Percentiles rank a stretch among this genome's conserved stretches.
phyloP scores from a whole-genome alignment of 2,329 filamentous ascomycete genomes.

The Fusarium agapanthi region DNA sequence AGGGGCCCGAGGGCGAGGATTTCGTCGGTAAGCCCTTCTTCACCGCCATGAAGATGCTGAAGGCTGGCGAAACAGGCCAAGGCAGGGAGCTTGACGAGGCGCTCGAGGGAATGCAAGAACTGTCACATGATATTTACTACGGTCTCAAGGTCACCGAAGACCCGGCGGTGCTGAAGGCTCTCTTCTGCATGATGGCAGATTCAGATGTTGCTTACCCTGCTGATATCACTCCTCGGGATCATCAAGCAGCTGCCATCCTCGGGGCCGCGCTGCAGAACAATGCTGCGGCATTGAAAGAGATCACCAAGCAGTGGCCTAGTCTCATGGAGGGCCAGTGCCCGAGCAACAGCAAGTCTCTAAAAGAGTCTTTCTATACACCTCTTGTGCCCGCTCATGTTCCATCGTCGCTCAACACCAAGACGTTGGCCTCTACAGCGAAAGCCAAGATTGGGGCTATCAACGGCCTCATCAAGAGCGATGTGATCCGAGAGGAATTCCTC shows the following conservation, averaged over 20 bases:
- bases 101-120: slow-evolving; percentile 67
- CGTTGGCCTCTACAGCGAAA: slow-evolving; percentile 44
- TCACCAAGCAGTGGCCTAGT: slow-evolving; percentile 58
- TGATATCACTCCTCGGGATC: slow-evolving; percentile 51
- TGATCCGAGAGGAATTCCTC: slow-evolving; percentile 65
- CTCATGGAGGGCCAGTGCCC: slow-evolving; percentile 53
- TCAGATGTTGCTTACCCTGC: slow-evolving; percentile 37
- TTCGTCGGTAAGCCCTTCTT: slow-evolving; percentile 44
- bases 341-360: slow-evolving; percentile 42
- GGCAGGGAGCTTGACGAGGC: slow-evolving; percentile 56
- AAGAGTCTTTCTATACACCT: slow-evolving; percentile 52
- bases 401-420: slow-evolving; percentile 36
- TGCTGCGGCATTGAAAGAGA: slow-evolving; percentile 63
- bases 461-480: slow-evolving; percentile 63
- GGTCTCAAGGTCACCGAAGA: slow-evolving; percentile 70
- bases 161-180: slow-evolving; percentile 58
- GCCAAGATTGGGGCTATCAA: slow-evolving; percentile 61
- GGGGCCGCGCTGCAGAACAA: slow-evolving; percentile 71
- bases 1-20: slow-evolving; percentile 54
- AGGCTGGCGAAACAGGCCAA: slow-evolving; percentile 49
- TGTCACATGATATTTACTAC: slow-evolving; percentile 76
- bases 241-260: slow-evolving; percentile 65
- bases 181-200: slow-evolving; percentile 64
- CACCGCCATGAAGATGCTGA: slow-evolving; percentile 59
- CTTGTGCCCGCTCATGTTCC: slow-evolving; percentile 46